A percentile compares a stretch with the other conserved stretches of the same genome.
phyloP scores from a whole-genome alignment of 257 asterid species.

The Lantana camara region DNA sequence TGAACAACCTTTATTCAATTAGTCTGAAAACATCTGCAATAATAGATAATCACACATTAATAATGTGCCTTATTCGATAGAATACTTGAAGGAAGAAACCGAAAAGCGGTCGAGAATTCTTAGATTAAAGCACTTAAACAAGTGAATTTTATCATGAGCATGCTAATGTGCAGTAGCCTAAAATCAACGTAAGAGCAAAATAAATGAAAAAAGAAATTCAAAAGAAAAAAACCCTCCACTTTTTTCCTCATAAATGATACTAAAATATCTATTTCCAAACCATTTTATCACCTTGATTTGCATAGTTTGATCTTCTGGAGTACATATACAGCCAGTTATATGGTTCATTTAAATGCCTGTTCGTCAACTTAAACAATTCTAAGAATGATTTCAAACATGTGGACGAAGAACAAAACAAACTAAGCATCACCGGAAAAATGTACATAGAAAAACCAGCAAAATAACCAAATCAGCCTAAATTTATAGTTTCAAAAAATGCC shows the following conservation, averaged over 20 bases:
- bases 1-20: no score
- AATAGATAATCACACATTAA: background rate
- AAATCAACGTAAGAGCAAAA: no score
- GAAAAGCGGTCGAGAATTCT: background rate
- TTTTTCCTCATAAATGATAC: background rate
- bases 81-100: background rate
- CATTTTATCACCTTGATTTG: background rate
- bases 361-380: slow-evolving; percentile 10
- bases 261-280: background rate
- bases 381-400: background rate
- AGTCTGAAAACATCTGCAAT: no score
- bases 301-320: background rate
- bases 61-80: background rate
- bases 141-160: no score
- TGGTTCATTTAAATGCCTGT: background rate
- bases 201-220: no score
- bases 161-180: background rate
- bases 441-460: background rate
- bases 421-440: background rate
- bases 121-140: background rate
- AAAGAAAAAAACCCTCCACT: no score
- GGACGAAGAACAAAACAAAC: background rate
- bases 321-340: background rate
- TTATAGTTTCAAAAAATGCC: background rate
- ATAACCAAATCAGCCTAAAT: background rate